Conservation (phyloP, 768 basidiomycete genomes). For the Leccinum incarnatum region DNA sequence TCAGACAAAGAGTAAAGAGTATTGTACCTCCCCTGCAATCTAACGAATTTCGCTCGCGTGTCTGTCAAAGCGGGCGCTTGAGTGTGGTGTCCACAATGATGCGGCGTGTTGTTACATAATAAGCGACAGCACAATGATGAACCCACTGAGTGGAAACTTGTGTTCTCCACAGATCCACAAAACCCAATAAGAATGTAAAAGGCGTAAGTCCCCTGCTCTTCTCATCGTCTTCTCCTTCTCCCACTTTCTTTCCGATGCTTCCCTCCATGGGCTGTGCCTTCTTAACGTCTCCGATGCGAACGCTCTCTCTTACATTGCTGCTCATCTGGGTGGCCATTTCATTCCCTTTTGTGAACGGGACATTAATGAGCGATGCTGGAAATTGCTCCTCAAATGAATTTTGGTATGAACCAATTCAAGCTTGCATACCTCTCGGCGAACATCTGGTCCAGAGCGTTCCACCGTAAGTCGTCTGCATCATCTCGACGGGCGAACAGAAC, state of each 20-base stretch:
- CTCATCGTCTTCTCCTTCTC: background rate
- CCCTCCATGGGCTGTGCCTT: constrained; percentile 5
- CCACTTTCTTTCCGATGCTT: constrained; percentile 1
- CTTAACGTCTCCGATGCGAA: constrained; percentile 2
- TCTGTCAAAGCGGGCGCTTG: background rate
- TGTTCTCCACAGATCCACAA: constrained; percentile 5
- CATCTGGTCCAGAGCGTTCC: constrained; percentile 5
- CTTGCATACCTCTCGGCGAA: constrained; percentile 10
- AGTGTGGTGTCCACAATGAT: background rate
- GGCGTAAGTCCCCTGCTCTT: background rate
- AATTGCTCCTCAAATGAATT: constrained; percentile 16
- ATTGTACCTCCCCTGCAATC: constrained; percentile 30
- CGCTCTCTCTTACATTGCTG: background rate
- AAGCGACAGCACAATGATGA: constrained; percentile 4
- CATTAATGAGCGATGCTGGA: constrained; percentile 6
- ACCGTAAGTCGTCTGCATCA: constrained; percentile 10
- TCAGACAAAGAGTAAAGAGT: constrained; percentile 29
- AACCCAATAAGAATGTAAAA: background rate
- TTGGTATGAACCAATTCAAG: constrained; percentile 13
- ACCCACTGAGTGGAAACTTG: background rate
- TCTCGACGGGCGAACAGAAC: background rate
- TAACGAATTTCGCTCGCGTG: constrained; percentile 20
- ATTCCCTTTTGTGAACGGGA: constrained; percentile 7
- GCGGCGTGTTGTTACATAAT: background rate
- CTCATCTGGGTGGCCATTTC: constrained; percentile 8